A percentile compares a stretch with the other conserved stretches of the same genome.
phyloP scores from a whole-genome alignment of 2,329 filamentous ascomycete species.

The Pseudogymnoascus sp. region DNA sequence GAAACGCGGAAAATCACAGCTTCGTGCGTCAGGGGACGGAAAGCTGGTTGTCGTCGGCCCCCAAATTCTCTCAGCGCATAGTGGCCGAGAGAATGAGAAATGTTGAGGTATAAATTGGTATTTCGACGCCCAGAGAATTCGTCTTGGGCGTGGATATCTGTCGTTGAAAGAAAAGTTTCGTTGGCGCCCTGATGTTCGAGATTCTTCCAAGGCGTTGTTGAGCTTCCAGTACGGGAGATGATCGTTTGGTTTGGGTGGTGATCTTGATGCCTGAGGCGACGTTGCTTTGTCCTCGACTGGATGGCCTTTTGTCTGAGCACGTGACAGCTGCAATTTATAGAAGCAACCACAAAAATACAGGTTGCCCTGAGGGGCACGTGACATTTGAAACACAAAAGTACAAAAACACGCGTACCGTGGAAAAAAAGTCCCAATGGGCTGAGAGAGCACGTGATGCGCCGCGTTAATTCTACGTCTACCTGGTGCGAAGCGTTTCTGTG shows the following conservation, averaged over 20 bases:
- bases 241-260: conserved; percentile 5
- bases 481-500: conserved; percentile 8
- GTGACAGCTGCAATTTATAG: not conserved
- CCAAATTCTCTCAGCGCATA: conserved; percentile 2
- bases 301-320: not conserved
- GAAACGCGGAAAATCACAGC: not conserved
- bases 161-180: not conserved
- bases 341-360: not conserved
- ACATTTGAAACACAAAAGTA: not conserved
- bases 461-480: conserved; percentile 7
- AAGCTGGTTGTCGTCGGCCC: not conserved
- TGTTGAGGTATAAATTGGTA: not conserved
- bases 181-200: not conserved
- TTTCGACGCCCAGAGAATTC: not conserved
- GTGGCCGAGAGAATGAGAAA: conserved; percentile 4
- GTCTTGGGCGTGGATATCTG: not conserved
- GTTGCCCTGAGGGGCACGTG: not conserved
- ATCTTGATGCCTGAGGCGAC: not conserved
- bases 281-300: not conserved
- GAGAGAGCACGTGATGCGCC: not conserved
- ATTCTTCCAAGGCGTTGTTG: conserved; percentile 1
- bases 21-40: conserved; percentile 4
- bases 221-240: conserved; percentile 8
- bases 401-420: not conserved
- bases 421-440: not conserved